These are phyloP conservation scores for Arthrinium phaeospermum DNA, from an alignment of 2,329 filamentous ascomycete genomes.

Conservation along the genomic window DNA sequence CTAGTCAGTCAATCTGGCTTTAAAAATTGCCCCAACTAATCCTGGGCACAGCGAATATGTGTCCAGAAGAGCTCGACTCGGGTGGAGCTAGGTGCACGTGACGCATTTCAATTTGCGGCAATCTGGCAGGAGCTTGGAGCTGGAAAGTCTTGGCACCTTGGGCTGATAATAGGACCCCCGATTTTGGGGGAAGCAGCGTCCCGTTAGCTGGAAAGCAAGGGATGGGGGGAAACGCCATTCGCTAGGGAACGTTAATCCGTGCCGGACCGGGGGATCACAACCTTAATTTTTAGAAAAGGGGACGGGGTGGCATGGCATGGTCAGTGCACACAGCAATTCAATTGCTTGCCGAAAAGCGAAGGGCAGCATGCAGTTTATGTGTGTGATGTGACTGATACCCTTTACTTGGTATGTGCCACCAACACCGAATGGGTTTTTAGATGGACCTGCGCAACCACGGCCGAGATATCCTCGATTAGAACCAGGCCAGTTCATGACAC, in stretches of 20 bases:
- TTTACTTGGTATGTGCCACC: background rate
- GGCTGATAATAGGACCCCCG: conserved; percentile 11
- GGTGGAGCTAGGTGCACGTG: conserved; percentile 10
- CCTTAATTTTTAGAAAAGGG: background rate
- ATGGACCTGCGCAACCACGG: background rate
- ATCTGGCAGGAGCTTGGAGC: conserved; percentile 7
- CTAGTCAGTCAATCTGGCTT: conserved; percentile 20
- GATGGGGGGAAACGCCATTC: background rate
- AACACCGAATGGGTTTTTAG: background rate
- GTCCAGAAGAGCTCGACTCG: conserved; percentile 11
- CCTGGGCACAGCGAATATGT: conserved; percentile 16
- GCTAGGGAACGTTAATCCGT: conserved; percentile 15
- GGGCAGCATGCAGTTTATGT: background rate
- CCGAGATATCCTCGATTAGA: background rate
- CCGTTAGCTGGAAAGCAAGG: background rate
- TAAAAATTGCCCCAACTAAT: conserved; percentile 20
- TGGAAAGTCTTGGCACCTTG: background rate
- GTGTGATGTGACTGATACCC: background rate
- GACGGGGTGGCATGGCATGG: background rate
- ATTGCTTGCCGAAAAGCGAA: background rate
- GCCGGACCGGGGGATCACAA: conserved; percentile 5
- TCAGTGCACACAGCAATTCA: background rate
- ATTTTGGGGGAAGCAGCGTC: conserved; percentile 5
- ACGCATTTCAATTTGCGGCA: conserved; percentile 13
- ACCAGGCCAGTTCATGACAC: background rate